A percentile compares a stretch with the other conserved stretches of the same genome.
phyloP scores from a whole-genome alignment of 495 filamentous ascomycete genomes.

The Trichocladium uniseriatum region DNA sequence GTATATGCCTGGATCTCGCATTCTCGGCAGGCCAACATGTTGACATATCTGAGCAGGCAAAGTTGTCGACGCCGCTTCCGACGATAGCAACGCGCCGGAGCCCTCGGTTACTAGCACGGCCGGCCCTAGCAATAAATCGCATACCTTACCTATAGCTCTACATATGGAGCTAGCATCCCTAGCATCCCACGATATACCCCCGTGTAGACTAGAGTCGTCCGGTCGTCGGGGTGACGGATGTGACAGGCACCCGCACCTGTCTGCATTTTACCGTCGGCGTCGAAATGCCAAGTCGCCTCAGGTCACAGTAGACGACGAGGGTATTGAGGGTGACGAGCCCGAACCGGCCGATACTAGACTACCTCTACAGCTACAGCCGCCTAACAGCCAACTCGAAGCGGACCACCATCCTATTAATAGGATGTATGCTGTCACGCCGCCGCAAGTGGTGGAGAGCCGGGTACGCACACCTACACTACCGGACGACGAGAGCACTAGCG shows the following conservation, averaged over 20 bases:
- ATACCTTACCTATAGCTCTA: neutral
- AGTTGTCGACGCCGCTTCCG: slow-evolving; percentile 11
- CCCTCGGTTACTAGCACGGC: slow-evolving; percentile 11
- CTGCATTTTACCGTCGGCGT: slow-evolving; percentile 3
- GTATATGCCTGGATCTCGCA: slow-evolving; percentile 18
- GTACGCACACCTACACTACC: slow-evolving; percentile 4
- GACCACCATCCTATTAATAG: neutral
- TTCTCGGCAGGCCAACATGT: slow-evolving; percentile 7
- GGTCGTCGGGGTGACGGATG: slow-evolving; percentile 1
- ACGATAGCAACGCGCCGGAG: slow-evolving; percentile 13
- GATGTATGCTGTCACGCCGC: slow-evolving; percentile 1
- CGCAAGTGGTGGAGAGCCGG: slow-evolving; percentile 8
- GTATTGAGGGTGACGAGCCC: slow-evolving; percentile 4
- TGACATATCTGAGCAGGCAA: slow-evolving; percentile 17
- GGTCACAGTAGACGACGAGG: neutral
- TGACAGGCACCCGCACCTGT: slow-evolving; percentile 5
- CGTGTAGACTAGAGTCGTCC: neutral
- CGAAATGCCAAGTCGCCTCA: slow-evolving; percentile 2
- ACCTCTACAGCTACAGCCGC: neutral
- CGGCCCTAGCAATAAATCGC: slow-evolving; percentile 6
- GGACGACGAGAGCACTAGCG: slow-evolving; percentile 6
- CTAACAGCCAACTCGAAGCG: neutral
- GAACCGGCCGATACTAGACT: slow-evolving; percentile 7
- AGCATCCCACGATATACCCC: neutral
- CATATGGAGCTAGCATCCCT: neutral